Evolutionary conservation across 2,329 filamentous ascomycete species (phyloP), one percentile per base, ranked within the genome.

Genomic region (Colletotrichum lupini): DNA sequence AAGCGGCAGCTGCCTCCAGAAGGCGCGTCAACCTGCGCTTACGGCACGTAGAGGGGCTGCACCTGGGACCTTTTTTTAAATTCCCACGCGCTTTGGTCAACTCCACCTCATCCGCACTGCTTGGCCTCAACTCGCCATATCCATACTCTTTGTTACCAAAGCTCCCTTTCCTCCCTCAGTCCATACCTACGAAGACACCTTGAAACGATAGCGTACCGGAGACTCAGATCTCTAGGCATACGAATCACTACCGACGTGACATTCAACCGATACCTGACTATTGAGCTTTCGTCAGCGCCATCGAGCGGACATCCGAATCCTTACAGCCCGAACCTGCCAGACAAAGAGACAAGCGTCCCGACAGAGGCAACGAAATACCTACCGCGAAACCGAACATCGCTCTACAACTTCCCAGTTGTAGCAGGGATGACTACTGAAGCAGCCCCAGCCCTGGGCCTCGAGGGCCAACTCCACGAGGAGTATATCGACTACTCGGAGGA

Each of bases 401-500:
- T 28, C 7, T 22, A 19, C 6, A 9, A 32, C 24, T 55, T 24
- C 4, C 22, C 60, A 14, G 26, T 32, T n/a, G 14, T 16, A 26
- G 32, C 30, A 49, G 49, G 53, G 28, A 75, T 75, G 73, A 61
- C 65, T 42, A 53, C 58, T 22, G 70, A 75, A 63, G 58, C 71
- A 69, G 52, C 58, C 8, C 53, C 66, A 26, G 62, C 61, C 7
- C 52, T 49, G 59, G 62, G 73, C 66, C 59, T 67, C 11, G 70
- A 63, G 28, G 65, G 63, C 52, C 72, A 72, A 11, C 57, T 66
- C 16, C 56, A 63, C 8, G 72, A 75, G 6, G 73, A 75, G 32
- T 72, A 69, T 35, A 70, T 75, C 12, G 73, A 75, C 37, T 75
- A 75, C 42, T 75, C 75, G 19, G 73, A 73, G 55, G 73, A 74